A percentile compares a stretch with the other conserved stretches of the same genome.
Evolutionary conservation across 2,329 filamentous ascomycete genomes (phyloP).

Genomic region (Trichophaea hybrida): DNA sequence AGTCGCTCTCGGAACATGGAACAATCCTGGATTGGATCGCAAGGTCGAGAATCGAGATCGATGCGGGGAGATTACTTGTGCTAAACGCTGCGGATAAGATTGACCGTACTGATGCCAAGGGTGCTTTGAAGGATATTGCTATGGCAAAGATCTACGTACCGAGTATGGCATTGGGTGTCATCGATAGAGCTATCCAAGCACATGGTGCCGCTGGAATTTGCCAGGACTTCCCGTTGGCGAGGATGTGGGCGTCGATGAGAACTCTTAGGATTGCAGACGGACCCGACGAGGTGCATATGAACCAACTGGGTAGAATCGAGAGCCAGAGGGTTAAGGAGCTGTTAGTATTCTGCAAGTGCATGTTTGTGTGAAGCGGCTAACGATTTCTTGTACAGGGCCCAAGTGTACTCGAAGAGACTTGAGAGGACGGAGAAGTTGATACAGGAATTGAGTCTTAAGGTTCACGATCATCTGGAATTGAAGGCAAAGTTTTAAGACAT

Average conservation of each 20-base stretch:
- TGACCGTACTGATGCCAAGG: slow-evolving; percentile 76
- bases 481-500: background rate
- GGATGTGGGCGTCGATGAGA: slow-evolving; percentile 65
- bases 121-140: slow-evolving; percentile 81
- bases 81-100: slow-evolving; percentile 93
- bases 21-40: slow-evolving; percentile 93
- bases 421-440: slow-evolving; percentile 52
- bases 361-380: background rate
- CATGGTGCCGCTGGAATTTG: slow-evolving; percentile 83
- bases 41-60: slow-evolving; percentile 82
- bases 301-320: slow-evolving; percentile 69
- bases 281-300: slow-evolving; percentile 85
- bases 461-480: background rate
- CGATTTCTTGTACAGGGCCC: slow-evolving; percentile 30
- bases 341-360: slow-evolving; percentile 1
- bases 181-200: slow-evolving; percentile 86
- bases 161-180: slow-evolving; percentile 64
- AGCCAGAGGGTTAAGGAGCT: slow-evolving; percentile 53
- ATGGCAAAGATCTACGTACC: slow-evolving; percentile 90
- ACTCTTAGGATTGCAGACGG: slow-evolving; percentile 82
- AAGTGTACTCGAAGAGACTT: slow-evolving; percentile 50
- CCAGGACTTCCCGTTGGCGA: slow-evolving; percentile 84
- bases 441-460: slow-evolving; percentile 34
- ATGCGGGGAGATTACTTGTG: slow-evolving; percentile 75
- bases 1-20: slow-evolving; percentile 73